Percentiles rank a stretch among this genome's conserved stretches.
phyloP scores from a whole-genome alignment of 2,329 filamentous ascomycete genomes.

The Xylogone sp. region DNA sequence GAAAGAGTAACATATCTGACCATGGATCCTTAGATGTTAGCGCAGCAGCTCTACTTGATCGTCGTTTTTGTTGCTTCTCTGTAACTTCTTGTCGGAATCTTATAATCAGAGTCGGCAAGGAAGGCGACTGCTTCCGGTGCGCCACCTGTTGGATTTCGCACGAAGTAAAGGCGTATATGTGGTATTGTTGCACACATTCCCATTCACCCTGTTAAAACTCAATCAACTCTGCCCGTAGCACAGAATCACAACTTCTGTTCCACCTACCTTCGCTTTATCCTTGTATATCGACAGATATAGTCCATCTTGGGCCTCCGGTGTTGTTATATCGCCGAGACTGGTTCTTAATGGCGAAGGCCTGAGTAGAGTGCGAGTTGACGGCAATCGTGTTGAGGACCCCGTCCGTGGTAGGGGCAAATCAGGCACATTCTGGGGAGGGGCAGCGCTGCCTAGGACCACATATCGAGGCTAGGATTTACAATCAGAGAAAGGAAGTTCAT shows the following conservation, averaged over 20 bases:
- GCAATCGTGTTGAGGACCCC: conserved; percentile 3
- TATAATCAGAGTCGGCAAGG: conserved; percentile 56
- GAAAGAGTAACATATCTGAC: conserved; percentile 49
- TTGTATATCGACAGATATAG: conserved; percentile 30
- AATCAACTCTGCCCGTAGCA: conserved; percentile 1
- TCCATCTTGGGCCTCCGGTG: conserved; percentile 7
- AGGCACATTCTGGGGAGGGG: conserved; percentile 33
- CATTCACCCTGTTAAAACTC: conserved; percentile 26
- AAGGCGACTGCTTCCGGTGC: conserved; percentile 58
- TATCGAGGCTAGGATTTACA: conserved; percentile 48
- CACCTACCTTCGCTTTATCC: conserved; percentile 25
- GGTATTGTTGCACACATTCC: conserved; percentile 27
- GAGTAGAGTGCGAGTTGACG: conserved; percentile 1
- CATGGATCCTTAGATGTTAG: conserved; percentile 33
- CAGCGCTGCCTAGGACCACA: conserved; percentile 50
- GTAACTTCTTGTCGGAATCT: conserved; percentile 46
- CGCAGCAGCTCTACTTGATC: conserved; percentile 59
- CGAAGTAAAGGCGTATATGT: conserved; percentile 25
- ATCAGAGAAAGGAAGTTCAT: conserved; percentile 4
- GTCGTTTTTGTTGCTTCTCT: conserved; percentile 60
- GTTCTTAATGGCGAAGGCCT: conserved; percentile 20
- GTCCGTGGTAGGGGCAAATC: conserved; percentile 7
- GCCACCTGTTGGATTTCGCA: conserved; percentile 49
- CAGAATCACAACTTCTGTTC: neutral
- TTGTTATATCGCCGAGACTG: conserved; percentile 22